A percentile compares a stretch with the other conserved stretches of the same genome.
phyloP scores from a whole-genome alignment of 768 basidiomycete genomes.

The Imleria badia region DNA sequence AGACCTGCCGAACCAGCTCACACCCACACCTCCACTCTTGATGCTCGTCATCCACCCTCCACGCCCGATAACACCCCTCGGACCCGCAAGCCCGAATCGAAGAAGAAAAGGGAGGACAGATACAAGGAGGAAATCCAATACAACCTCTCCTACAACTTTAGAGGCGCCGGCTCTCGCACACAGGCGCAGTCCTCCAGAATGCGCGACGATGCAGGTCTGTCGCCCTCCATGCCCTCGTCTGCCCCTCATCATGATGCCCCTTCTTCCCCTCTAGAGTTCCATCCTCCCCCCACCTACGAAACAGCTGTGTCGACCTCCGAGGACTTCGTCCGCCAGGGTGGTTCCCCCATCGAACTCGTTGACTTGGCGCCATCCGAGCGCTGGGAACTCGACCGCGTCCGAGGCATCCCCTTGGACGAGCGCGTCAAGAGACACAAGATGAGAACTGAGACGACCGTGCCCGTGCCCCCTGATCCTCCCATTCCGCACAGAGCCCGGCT shows the following conservation, averaged over 20 bases:
- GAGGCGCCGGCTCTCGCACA: slow-evolving; percentile 28
- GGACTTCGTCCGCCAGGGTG: slow-evolving; percentile 36
- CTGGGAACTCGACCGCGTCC: slow-evolving; percentile 46
- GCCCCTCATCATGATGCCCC: slow-evolving; percentile 6
- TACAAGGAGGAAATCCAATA: slow-evolving; percentile 45
- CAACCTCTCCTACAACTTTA: slow-evolving; percentile 33
- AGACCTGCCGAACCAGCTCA: slow-evolving; percentile 31
- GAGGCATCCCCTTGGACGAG: slow-evolving; percentile 43
- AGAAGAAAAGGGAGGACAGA: slow-evolving; percentile 45
- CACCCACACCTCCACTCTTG: slow-evolving; percentile 53
- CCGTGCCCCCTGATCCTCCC: slow-evolving; percentile 13
- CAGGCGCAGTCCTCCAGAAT: slow-evolving; percentile 27
- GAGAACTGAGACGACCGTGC: slow-evolving; percentile 32
- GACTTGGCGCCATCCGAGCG: slow-evolving; percentile 43
- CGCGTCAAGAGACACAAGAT: slow-evolving; percentile 37
- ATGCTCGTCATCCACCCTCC: slow-evolving; percentile 49
- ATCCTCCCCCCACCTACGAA: slow-evolving; percentile 76
- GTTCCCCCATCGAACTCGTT: slow-evolving; percentile 47
- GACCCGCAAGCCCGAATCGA: slow-evolving; percentile 34
- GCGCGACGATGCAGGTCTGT: slow-evolving; percentile 33
- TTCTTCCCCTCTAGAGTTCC: slow-evolving; percentile 50
- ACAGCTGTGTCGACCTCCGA: slow-evolving; percentile 43
- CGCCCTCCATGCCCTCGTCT: not conserved
- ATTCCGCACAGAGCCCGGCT: slow-evolving; percentile 31
- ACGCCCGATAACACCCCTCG: slow-evolving; percentile 53